Evolutionary conservation across 192 early-diverging fungal genomes (phyloP).

Genomic region (Coemansia sp.): DNA sequence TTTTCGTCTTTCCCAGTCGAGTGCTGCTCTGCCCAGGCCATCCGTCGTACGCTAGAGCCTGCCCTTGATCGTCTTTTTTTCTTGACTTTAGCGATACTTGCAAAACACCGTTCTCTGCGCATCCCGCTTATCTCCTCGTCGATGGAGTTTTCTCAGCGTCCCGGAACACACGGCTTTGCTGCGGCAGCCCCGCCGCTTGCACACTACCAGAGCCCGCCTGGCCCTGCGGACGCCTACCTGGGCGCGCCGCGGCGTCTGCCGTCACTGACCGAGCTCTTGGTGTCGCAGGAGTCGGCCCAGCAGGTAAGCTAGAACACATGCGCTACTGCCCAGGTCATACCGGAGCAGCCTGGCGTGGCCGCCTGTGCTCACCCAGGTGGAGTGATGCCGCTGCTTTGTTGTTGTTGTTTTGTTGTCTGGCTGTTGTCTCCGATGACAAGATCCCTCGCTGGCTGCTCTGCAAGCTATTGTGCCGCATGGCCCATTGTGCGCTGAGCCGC

Average conservation of each 20-base stretch:
- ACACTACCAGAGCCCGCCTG: slow-evolving; percentile 28
- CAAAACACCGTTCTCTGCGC: not conserved
- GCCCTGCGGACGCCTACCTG: slow-evolving; percentile 15
- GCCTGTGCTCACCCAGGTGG: too few species aligned
- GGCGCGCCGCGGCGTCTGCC: slow-evolving; percentile 35
- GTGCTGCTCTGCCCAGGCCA: not conserved
- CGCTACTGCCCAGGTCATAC: not conserved
- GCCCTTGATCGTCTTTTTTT: not conserved
- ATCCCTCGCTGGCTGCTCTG: too few species aligned
- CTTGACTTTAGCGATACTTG: not conserved
- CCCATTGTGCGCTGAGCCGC: slow-evolving; percentile 1
- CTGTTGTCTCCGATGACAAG: too few species aligned
- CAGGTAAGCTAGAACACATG: slow-evolving; percentile 23
- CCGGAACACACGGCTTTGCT: slow-evolving; percentile 34
- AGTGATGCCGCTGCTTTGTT: too few species aligned
- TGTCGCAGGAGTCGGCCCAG: slow-evolving; percentile 18
- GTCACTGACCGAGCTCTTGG: slow-evolving; percentile 45
- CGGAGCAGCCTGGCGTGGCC: not conserved
- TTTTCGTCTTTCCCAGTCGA: too few species aligned
- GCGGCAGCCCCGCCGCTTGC: slow-evolving; percentile 19
- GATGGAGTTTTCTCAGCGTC: slow-evolving; percentile 55
- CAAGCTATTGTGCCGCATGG: slow-evolving; percentile 3
- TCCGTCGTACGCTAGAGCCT: too few species aligned
- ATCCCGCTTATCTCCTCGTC: not conserved
- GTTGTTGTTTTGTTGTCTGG: too few species aligned